A percentile compares a stretch with the other conserved stretches of the same genome.
Evolutionary conservation across 2,329 filamentous ascomycete genomes (phyloP).

Genomic region (Metarhizium sp.): DNA sequence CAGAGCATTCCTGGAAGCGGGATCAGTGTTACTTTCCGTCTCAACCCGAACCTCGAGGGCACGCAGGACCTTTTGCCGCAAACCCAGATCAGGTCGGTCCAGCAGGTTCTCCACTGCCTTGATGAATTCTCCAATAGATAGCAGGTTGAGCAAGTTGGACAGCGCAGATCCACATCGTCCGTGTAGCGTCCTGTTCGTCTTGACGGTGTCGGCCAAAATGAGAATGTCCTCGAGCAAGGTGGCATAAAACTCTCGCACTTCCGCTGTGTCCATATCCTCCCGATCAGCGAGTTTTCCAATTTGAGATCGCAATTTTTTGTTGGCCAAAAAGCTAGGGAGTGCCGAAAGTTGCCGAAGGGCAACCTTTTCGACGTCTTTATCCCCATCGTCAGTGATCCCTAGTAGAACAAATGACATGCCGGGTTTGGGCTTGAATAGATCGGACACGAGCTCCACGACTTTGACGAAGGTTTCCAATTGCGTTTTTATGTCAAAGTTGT

Average conservation of each 20-base stretch:
- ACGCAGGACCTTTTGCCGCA: conserved; percentile 70
- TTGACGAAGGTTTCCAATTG: conserved; percentile 72
- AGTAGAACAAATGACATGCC: conserved; percentile 65
- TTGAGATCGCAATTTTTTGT: conserved; percentile 45
- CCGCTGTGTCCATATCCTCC: conserved; percentile 57
- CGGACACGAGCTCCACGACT: conserved; percentile 63
- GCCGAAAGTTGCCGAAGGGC: conserved; percentile 47
- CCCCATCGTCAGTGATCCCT: conserved; percentile 38
- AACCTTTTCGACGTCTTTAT: conserved; percentile 39
- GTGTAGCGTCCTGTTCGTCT: conserved; percentile 45
- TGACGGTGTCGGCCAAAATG: conserved; percentile 55
- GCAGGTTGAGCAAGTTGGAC: conserved; percentile 69
- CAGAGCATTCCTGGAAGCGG: conserved; percentile 57
- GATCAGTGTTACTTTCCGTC: conserved; percentile 60
- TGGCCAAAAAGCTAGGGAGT: conserved; percentile 48
- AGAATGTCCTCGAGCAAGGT: conserved; percentile 57
- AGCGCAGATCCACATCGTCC: conserved; percentile 59
- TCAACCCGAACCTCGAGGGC: conserved; percentile 75
- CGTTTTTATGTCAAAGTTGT: conserved; percentile 61
- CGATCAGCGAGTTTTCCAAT: conserved; percentile 47
- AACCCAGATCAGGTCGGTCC: conserved; percentile 61
- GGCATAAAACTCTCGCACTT: conserved; percentile 60
- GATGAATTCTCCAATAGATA: conserved; percentile 83
- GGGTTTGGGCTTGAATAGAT: conserved; percentile 68
- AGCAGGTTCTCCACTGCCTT: conserved; percentile 78